Percentiles rank a stretch among this genome's conserved stretches.
Evolutionary conservation across 495 filamentous ascomycete genomes (phyloP).

Genomic region (Usnea hakonensis): DNA sequence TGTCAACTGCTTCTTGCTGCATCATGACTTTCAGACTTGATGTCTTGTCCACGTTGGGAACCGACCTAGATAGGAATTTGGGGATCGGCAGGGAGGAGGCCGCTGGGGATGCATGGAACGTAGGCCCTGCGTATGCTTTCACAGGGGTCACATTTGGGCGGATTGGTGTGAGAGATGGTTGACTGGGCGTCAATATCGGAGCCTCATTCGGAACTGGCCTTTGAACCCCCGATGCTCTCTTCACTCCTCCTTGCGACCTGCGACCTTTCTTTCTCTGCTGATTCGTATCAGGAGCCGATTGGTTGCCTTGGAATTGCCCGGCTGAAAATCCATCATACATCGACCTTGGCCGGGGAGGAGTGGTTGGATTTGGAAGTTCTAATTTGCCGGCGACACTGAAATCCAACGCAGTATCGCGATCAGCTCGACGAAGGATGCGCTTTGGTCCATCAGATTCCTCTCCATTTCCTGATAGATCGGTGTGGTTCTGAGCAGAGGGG

Average conservation of each 20-base stretch:
- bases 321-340: slow-evolving; percentile 17
- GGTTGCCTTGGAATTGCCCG: slow-evolving; percentile 1
- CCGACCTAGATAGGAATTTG: slow-evolving; percentile 78
- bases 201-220: neutral
- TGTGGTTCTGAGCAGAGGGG: slow-evolving; percentile 5
- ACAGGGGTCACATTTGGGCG: slow-evolving; percentile 14
- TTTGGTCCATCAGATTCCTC: slow-evolving; percentile 18
- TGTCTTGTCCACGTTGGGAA: slow-evolving; percentile 52
- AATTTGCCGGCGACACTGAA: neutral
- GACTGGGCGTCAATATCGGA: neutral
- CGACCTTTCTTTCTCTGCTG: slow-evolving; percentile 11
- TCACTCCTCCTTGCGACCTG: neutral
- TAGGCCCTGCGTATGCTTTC: slow-evolving; percentile 77
- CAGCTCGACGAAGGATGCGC: slow-evolving; percentile 16
- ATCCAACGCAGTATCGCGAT: neutral
- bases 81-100: slow-evolving; percentile 90
- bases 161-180: slow-evolving; percentile 11
- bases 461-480: neutral
- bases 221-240: neutral
- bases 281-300: slow-evolving; percentile 1
- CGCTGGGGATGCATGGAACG: slow-evolving; percentile 91
- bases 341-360: slow-evolving; percentile 10
- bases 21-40: slow-evolving; percentile 36
- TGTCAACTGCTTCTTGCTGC: slow-evolving; percentile 29
- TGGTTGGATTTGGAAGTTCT: slow-evolving; percentile 7